Evolutionary conservation across 2,329 filamentous ascomycete genomes (phyloP), one percentile per base, ranked within the genome.

Genomic region (Trichophyton simii): DNA sequence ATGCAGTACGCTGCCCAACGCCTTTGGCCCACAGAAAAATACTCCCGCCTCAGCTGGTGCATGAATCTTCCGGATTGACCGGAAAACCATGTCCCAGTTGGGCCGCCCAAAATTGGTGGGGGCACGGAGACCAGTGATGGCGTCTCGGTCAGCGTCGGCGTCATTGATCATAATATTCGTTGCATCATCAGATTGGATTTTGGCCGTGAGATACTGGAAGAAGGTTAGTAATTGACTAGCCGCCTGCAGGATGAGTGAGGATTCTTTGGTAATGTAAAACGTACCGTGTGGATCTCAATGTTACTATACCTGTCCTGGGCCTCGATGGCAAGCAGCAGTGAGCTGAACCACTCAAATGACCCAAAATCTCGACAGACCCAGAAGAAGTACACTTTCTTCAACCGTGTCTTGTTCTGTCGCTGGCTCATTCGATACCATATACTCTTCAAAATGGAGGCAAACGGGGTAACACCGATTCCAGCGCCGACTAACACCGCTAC

Each of bases 401-500:
- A 80, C 3, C 88, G 81, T 2, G 88, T 91, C 76, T 87, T 87
- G 74, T 86, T 83, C 52, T 89, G 86, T 2, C 87, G 87, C 75
- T 89, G 91, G 80, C 91, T 92, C 86, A 92, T 91, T 58, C 89
- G 84, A 78, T 94, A 95, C 89, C 89, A 95, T 75, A 95, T 92
- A 60, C 87, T 91, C 79, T 95, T 95, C 70, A 81, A 71, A 57
- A 81, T 80, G 34, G 76, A 78, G 13, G 79, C 79, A 67, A 80
- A 81, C 4, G 78, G 77, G 9, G 78, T 80, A 3, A 80, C 78
- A 66, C 78, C 78, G 61, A 80, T 80, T 69, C 79, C 79, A 1
- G 77, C 77, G 65, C 78, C 79, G 28, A 79, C 76, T 3, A 81
- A 71, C 5, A 80, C 71, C 1, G 78, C 78, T 46, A 80, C 73